A percentile compares a stretch with the other conserved stretches of the same genome.
Conservation (phyloP, 1,139 yeast genomes). For the Taphrina communis region DNA sequence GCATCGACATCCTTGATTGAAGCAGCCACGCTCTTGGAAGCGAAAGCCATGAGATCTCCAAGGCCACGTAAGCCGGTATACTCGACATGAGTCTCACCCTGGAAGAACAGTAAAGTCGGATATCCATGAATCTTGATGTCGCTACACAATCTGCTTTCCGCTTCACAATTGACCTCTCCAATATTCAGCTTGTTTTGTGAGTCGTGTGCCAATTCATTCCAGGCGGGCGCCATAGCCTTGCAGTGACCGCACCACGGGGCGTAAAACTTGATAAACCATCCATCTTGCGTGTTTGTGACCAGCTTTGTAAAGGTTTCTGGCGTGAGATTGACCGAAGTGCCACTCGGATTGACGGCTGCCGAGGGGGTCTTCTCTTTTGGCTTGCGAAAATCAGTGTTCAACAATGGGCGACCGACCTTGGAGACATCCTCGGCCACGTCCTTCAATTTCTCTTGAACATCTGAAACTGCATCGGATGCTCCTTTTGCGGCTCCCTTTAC, state of each 20-base stretch:
- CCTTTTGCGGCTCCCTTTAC: neutral
- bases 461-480: neutral
- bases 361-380: constrained; percentile 13
- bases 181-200: constrained; percentile 52
- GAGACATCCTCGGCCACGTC: neutral
- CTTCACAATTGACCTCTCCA: constrained; percentile 56
- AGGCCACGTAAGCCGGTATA: constrained; percentile 52
- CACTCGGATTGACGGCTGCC: constrained; percentile 44
- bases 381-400: neutral
- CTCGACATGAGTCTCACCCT: constrained; percentile 50
- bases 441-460: neutral
- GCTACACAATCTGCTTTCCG: constrained; percentile 50
- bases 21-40: constrained; percentile 50
- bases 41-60: constrained; percentile 51
- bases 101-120: constrained; percentile 52
- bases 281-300: constrained; percentile 48
- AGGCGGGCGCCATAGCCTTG: constrained; percentile 52
- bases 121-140: constrained; percentile 49
- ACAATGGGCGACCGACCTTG: constrained; percentile 5
- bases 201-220: constrained; percentile 52
- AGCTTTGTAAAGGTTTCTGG: constrained; percentile 45
- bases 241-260: constrained; percentile 55
- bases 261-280: constrained; percentile 56
- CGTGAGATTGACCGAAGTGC: constrained; percentile 46
- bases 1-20: constrained; percentile 49